These are phyloP conservation scores for Mycena sanguinolenta DNA, from an alignment of 768 basidiomycete species.

Conservation along the genomic window DNA sequence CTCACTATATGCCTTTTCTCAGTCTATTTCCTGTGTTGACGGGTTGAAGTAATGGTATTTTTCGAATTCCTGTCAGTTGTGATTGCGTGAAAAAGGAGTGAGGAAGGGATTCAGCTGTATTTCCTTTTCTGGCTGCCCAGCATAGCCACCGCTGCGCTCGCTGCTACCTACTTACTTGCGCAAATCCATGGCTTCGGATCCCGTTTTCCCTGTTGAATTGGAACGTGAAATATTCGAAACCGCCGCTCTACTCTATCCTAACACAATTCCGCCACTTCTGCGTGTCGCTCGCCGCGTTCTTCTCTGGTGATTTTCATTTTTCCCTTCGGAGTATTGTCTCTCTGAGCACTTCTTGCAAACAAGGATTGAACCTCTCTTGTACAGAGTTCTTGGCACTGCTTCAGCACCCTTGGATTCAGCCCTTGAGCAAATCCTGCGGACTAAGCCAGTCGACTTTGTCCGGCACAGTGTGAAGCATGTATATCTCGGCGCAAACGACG, in stretches of 20 bases:
- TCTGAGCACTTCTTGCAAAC: neutral
- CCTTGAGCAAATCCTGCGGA: conserved; percentile 1
- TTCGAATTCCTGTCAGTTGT: too few species aligned
- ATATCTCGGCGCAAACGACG: neutral
- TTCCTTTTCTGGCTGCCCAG: too few species aligned
- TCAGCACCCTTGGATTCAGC: neutral
- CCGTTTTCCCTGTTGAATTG: neutral
- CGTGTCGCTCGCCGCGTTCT: neutral
- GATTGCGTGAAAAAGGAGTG: too few species aligned
- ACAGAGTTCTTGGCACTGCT: conserved; percentile 10
- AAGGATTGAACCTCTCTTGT: conserved; percentile 32
- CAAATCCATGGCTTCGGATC: neutral
- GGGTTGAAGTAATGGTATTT: too few species aligned
- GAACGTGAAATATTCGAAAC: neutral
- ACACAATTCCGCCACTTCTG: neutral
- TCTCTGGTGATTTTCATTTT: neutral
- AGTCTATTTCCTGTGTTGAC: too few species aligned
- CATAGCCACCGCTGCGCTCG: too few species aligned
- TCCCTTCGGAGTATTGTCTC: neutral
- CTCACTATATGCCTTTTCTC: too few species aligned
- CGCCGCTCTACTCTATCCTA: neutral
- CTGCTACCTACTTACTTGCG: too few species aligned
- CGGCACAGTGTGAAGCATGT: conserved; percentile 10
- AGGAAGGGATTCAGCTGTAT: too few species aligned
- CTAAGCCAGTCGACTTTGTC: conserved; percentile 27